Base-by-base conservation (phyloP, 139 green algal species). In the Tetradesmus lagerheimii region DNA sequence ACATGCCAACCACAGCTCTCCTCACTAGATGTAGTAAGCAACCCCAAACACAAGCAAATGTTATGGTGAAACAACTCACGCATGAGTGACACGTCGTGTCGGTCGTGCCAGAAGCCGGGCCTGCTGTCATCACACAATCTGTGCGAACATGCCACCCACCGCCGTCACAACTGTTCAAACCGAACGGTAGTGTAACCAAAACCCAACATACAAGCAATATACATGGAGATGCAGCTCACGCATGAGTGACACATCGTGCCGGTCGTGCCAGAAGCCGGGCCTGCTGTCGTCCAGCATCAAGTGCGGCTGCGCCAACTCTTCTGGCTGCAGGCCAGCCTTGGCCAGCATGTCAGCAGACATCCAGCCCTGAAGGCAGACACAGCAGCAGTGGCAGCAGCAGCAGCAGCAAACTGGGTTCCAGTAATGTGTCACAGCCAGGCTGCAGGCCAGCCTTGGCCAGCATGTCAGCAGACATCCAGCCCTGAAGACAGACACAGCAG, bases 261-360 rank as follows among this genome's bases (percentile, higher is more conserved):
- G 6, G 66, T 67, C 84, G 12, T 62, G 84, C 57, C 23, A 18
- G 47, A 92, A 92, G 43, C 90, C 90, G 41, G 47, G 84, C 53
- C 87, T 38, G 39, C 53, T 92, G 88, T 93, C 88, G 34, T 93
- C 91, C 39, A 87, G 84, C 88, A 93, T 89, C 3, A 74, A 47
- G 37, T 92, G 64, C 11, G 88, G 87, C 25, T 82, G 27, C 23
- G 89, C 80, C 38, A 90, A 2, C 25, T 39, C 41, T 14, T 84
- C 25, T 11, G 67, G 71, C 80, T 90, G 67, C 23, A 93, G 62
- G 8, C 87, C 87, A 23, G 37, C 43, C 76, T 90, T 88, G 20
- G 74, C 53, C 82, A 93, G 76, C 62, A 91, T 43, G 27, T 76
- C 41, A 29, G 87, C 71, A 12, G 75, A 85, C 82, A 91, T 76